Percentiles rank a stretch among this genome's conserved stretches.
Conservation (phyloP, 805 yeast species). For the Nadsonia fulvescens region DNA sequence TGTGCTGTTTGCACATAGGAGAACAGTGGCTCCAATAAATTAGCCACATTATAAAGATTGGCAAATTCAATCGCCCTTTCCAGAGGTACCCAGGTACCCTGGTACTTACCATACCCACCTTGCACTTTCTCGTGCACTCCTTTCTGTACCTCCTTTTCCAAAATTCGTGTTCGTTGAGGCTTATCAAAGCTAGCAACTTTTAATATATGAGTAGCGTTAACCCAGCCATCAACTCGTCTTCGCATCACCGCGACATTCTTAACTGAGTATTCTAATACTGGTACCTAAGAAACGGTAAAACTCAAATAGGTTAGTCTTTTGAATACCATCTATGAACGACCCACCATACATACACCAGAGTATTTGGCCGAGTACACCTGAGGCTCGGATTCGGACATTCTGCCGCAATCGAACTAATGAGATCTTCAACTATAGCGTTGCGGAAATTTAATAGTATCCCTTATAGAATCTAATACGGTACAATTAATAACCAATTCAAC, state of each 20-base stretch:
- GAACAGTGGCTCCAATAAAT: constrained; percentile 44
- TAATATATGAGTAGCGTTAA: constrained; percentile 88
- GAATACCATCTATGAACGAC: too few species aligned
- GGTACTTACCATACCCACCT: constrained; percentile 94
- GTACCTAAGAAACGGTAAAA: too few species aligned
- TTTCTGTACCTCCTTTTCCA: constrained; percentile 83
- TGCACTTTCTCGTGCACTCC: constrained; percentile 86
- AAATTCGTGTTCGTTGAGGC: constrained; percentile 79
- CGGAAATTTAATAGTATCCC: too few species aligned
- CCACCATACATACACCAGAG: too few species aligned
- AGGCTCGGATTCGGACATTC: too few species aligned
- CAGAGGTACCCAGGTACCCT: constrained; percentile 92
- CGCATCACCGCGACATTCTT: constrained; percentile 73
- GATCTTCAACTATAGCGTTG: too few species aligned
- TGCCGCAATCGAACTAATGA: too few species aligned
- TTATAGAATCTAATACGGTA: too few species aligned
- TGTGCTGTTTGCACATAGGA: constrained; percentile 36
- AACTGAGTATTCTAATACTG: constrained; percentile 35
- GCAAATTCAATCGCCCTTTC: constrained; percentile 57
- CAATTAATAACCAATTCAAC: too few species aligned
- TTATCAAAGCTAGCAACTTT: constrained; percentile 90
- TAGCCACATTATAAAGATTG: constrained; percentile 42
- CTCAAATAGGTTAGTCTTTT: too few species aligned
- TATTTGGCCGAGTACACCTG: constrained; percentile 25
- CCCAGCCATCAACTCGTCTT: constrained; percentile 83